Base-by-base conservation (phyloP, 2,329 filamentous ascomycete genomes). In the Talaromyces atroroseus region DNA sequence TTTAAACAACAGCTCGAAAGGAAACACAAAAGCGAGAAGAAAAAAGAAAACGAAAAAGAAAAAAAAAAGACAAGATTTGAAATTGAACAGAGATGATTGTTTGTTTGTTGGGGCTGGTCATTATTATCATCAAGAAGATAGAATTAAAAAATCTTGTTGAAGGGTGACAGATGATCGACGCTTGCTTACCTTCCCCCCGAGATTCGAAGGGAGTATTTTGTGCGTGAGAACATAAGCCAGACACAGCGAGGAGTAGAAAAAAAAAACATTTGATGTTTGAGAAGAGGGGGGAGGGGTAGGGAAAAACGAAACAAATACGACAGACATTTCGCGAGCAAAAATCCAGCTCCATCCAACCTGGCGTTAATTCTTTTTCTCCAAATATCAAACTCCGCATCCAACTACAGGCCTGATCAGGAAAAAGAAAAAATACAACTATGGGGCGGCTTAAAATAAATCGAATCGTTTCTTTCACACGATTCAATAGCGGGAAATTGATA, bases 321-420 rank as follows among this genome's bases (percentile, higher is more conserved):
- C 47, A 51, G 32, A 58, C 42, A 55, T 55, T 34, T 49, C 46
- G 49, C 53, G 56, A 45, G 44, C 52, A 52, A 34, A 52, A 44
- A 55, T 71, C 71, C 70, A 68, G 68, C 66, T 52, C 49, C 49
- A 52, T 70, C 50, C 70, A 65, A 66, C 65, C 68, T 67, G 65
- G 45, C 69, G 71, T 18, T 29, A n/a, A n/a, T 29, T 18, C 7
- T 44, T 71, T 68, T 66, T 65, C 67, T 68, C 68, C 68, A 69
- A 69, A 68, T 70, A 71, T 71, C 70, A 72, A 73, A 74, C 71
- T 74, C 71, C 71, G 67, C 68, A 68, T 65, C 69, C 68, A 66
- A 69, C 69, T 67, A 64, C 65, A 66, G 64, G 52, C 45, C 38
- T 56, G 54, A 60, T 42, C 47, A 68, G 69, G 46, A 38, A 52